A percentile compares a stretch with the other conserved stretches of the same genome.
These are phyloP conservation scores for Podospora pseudocomata DNA, from an alignment of 495 filamentous ascomycete species.

Conservation along the genomic window DNA sequence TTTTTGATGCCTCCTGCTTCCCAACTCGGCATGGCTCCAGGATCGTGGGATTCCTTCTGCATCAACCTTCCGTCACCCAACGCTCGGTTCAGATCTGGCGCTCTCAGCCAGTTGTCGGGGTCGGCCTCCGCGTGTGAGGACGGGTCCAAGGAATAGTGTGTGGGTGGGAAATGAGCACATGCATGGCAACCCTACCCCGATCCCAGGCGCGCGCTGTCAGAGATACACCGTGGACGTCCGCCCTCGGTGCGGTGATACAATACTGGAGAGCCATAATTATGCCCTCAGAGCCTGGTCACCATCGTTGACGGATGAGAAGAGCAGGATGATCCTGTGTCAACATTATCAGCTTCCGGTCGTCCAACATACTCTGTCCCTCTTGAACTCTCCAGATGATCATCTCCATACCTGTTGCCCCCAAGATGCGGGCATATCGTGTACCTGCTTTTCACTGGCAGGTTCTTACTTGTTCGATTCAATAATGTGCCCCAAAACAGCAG, in stretches of 20 bases:
- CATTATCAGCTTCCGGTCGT: not conserved
- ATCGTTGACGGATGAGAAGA: not conserved
- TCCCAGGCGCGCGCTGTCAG: not conserved
- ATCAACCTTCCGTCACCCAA: not conserved
- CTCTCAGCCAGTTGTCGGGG: not conserved
- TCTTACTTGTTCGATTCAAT: not conserved
- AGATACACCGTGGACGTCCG: not conserved
- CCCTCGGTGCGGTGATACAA: not conserved
- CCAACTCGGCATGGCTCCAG: slow-evolving; percentile 3
- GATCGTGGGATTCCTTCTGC: slow-evolving; percentile 1
- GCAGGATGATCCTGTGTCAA: not conserved
- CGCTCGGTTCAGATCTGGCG: not conserved
- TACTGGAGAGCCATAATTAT: not conserved
- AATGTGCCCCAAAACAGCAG: slow-evolving; percentile 10
- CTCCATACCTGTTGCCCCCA: not conserved
- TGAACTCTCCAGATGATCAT: not conserved
- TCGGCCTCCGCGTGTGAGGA: not conserved
- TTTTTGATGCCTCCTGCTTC: slow-evolving; percentile 16
- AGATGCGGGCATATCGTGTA: not conserved
- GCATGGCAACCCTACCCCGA: slow-evolving; percentile 6
- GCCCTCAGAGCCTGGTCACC: not conserved
- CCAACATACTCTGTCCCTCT: not conserved
- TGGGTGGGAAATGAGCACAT: slow-evolving; percentile 11
- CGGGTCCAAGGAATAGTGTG: not conserved
- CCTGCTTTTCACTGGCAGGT: not conserved